A percentile compares a stretch with the other conserved stretches of the same genome.
These are phyloP conservation scores for Zizania palustris DNA, from an alignment of 202 grass and related monocot genomes.

Conservation along the genomic window DNA sequence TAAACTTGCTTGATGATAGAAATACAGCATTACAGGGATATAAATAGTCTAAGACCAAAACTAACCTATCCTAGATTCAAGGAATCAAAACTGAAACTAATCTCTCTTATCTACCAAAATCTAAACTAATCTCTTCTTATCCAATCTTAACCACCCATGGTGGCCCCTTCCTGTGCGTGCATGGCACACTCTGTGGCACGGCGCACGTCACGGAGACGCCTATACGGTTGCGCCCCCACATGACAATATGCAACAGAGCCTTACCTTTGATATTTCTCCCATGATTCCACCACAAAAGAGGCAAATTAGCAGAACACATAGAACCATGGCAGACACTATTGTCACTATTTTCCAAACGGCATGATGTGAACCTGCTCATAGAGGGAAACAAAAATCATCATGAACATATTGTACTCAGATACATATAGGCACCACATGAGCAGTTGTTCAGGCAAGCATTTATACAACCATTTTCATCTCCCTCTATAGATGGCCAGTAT, in stretches of 20 bases:
- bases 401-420: conserved; percentile 21
- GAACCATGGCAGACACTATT: conserved; percentile 43
- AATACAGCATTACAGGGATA: too few species aligned
- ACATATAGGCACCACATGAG: conserved; percentile 79
- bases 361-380: conserved; percentile 37
- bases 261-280: conserved; percentile 61
- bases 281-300: conserved; percentile 68
- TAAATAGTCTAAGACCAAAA: too few species aligned
- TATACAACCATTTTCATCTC: conserved; percentile 42
- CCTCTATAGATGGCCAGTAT: conserved; percentile 40
- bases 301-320: conserved; percentile 58
- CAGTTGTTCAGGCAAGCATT: conserved; percentile 66
- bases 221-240: too few species aligned
- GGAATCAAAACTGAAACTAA: too few species aligned
- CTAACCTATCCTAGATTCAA: too few species aligned
- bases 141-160: too few species aligned
- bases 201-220: too few species aligned
- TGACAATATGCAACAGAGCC: conserved; percentile 6
- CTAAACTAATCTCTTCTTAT: too few species aligned
- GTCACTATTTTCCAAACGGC: conserved; percentile 48
- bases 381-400: conserved; percentile 29
- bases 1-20: too few species aligned
- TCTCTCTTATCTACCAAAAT: too few species aligned
- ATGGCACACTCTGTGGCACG: too few species aligned
- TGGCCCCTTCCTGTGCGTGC: too few species aligned